Evolutionary conservation across 257 asterid species (phyloP).

Genomic region (Ophiorrhiza pumila): DNA sequence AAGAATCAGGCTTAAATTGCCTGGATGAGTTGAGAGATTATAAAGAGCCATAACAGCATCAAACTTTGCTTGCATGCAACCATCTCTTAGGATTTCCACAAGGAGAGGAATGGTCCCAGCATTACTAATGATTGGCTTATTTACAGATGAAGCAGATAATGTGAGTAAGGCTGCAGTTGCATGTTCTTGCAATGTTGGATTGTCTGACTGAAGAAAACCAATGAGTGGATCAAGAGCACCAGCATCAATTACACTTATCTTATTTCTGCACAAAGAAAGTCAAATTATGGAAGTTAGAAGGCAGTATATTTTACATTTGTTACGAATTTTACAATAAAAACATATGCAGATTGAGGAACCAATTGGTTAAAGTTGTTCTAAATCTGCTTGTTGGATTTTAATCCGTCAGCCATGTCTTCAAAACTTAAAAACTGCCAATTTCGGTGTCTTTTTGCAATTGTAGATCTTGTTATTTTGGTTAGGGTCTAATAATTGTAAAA

Average conservation of each 20-base stretch:
- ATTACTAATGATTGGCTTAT: constrained; percentile 73
- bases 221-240: constrained; percentile 81
- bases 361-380: too few relatives aligned
- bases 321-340: too few relatives aligned
- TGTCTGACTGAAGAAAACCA: constrained; percentile 61
- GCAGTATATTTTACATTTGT: too few relatives aligned
- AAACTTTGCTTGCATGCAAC: constrained; percentile 59
- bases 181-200: constrained; percentile 57
- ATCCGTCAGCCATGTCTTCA: too few relatives aligned
- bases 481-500: too few relatives aligned
- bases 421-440: too few relatives aligned
- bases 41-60: constrained; percentile 90
- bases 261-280: constrained; percentile 54
- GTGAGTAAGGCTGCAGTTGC: constrained; percentile 88
- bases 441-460: too few relatives aligned
- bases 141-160: constrained; percentile 75
- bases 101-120: constrained; percentile 89
- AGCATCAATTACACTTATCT: constrained; percentile 62
- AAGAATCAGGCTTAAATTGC: constrained; percentile 52
- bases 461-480: too few relatives aligned
- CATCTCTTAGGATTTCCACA: constrained; percentile 47
- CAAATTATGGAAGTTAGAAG: background rate
- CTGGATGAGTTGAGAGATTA: constrained; percentile 71
- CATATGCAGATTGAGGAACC: too few relatives aligned
- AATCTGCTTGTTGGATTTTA: too few relatives aligned